Percentiles rank a stretch among this genome's conserved stretches.
Evolutionary conservation across 176 grass and related monocot species (phyloP).

Genomic region (Neostapfia colusana): DNA sequence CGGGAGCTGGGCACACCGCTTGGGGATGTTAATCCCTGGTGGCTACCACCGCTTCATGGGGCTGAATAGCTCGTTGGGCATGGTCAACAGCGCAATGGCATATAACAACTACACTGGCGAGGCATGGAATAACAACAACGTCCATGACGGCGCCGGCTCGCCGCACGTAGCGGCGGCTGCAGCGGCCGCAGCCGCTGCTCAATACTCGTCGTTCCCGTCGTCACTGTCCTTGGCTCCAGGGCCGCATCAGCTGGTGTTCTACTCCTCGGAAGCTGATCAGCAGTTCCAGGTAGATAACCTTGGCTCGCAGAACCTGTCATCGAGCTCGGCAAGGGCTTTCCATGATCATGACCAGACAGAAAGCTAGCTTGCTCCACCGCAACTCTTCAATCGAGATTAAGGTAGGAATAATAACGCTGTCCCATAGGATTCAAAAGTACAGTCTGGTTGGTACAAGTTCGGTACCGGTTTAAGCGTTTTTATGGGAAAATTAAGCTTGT

Average conservation of each 20-base stretch:
- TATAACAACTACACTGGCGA: constrained; percentile 36
- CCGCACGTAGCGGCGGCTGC: constrained; percentile 31
- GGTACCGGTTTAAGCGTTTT: constrained; percentile 31
- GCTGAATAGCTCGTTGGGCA: constrained; percentile 40
- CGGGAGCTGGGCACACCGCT: not conserved
- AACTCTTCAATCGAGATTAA: not conserved
- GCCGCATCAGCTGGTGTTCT: constrained; percentile 53
- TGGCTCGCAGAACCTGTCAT: constrained; percentile 47
- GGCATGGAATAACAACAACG: constrained; percentile 58
- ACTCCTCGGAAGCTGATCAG: constrained; percentile 44
- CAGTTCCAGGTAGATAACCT: constrained; percentile 50
- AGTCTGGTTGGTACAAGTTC: constrained; percentile 26
- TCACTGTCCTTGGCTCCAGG: constrained; percentile 59
- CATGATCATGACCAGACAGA: constrained; percentile 47
- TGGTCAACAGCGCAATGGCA: constrained; percentile 37
- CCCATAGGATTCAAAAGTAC: constrained; percentile 12
- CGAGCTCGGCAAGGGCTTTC: constrained; percentile 50
- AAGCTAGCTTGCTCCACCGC: constrained; percentile 27
- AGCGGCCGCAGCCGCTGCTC: not conserved
- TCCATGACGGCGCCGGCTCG: constrained; percentile 35
- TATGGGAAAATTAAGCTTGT: constrained; percentile 25
- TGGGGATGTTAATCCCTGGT: constrained; percentile 29
- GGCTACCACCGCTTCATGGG: constrained; percentile 60
- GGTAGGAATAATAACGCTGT: constrained; percentile 39
- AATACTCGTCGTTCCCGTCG: constrained; percentile 43